Percentiles rank a stretch among this genome's conserved stretches.
Conservation (phyloP, 495 filamentous ascomycete genomes). For the Aspergillus incahuasiensis region DNA sequence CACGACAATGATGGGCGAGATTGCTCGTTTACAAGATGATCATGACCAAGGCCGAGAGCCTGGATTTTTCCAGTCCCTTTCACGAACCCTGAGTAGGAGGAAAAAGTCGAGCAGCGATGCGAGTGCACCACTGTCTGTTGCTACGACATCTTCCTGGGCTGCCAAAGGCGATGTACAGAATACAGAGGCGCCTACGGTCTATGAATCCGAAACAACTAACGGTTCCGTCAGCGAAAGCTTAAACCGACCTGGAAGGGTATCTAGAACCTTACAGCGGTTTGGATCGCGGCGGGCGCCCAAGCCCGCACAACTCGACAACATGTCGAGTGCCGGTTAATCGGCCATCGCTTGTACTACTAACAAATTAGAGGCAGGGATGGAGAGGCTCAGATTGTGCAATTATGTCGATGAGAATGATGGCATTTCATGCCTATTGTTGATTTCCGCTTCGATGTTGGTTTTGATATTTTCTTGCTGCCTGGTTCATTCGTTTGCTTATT, state of each 20-base stretch:
- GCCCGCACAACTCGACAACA: not conserved
- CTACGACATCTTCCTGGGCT: constrained; percentile 20
- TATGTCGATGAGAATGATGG: too few species aligned
- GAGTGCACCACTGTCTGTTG: constrained; percentile 25
- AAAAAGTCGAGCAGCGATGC: constrained; percentile 29
- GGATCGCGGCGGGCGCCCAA: constrained; percentile 18
- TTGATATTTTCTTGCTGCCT: too few species aligned
- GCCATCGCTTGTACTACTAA: too few species aligned
- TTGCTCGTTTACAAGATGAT: constrained; percentile 51
- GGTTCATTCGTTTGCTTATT: too few species aligned
- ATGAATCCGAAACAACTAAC: not conserved
- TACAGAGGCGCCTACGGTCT: not conserved
- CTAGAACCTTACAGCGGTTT: constrained; percentile 19
- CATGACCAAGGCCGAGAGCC: constrained; percentile 34
- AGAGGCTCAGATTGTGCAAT: too few species aligned
- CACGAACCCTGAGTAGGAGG: constrained; percentile 34
- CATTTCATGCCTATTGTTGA: too few species aligned
- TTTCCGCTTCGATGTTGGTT: too few species aligned
- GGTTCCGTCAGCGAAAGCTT: constrained; percentile 6
- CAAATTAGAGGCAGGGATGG: too few species aligned
- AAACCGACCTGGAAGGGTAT: constrained; percentile 9
- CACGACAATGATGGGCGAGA: constrained; percentile 62
- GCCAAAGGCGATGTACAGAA: not conserved
- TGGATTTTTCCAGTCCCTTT: constrained; percentile 30
- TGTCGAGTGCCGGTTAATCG: too few species aligned